Evolutionary conservation across 148 eudicot genomes (phyloP), one percentile per base, ranked within the genome.

Genomic region (Rhododendron molle): DNA sequence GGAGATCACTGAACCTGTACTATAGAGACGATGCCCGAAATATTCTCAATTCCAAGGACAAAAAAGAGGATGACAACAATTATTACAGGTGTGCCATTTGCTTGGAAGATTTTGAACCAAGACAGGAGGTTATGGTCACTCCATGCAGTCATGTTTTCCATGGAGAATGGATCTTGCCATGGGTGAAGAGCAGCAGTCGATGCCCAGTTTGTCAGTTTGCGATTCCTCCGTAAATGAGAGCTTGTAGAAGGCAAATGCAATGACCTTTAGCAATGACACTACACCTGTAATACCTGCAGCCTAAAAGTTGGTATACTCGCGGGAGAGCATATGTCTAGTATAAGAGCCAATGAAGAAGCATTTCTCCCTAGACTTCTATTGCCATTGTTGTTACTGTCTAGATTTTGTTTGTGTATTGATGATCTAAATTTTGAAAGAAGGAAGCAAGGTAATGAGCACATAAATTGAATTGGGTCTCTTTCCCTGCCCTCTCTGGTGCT

Each of bases 121-220:
- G 86, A 76, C 88, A 90, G 84, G 88, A 89, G 52, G 94, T 95
- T 23, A 92, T 90, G 89, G 67, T 88, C 36, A 94, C 97, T 0
- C 94, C 95, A 9, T 95, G 98, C 87, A 86, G 60, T 38, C 98
- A 94, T 83, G 91, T 94, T 94, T 95, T 93, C 67, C 98, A 95
- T 83, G 97, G 94, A 58, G 94, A 90, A 11, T 95, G 97, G 86
- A 92, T 95, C 38, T 89, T 95, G 14, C 97, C 97, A 1, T 95
- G 98, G 98, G 92, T 93, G 58, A 91, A 91, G 89, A 88, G 88
- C 88, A 83, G 91, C 26, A 94, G 93, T 3, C 88, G 80, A 38
- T 95, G 98, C 86, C 97, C 97, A 0, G 93, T 95, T 76, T 94
- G 97, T 67, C 88, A 97, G 38, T 85, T 52, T 79, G 88, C 58